phyloP scores from a whole-genome alignment of 352 stramenopile genomes.

The Globisporangium heterothallicum region DNA sequence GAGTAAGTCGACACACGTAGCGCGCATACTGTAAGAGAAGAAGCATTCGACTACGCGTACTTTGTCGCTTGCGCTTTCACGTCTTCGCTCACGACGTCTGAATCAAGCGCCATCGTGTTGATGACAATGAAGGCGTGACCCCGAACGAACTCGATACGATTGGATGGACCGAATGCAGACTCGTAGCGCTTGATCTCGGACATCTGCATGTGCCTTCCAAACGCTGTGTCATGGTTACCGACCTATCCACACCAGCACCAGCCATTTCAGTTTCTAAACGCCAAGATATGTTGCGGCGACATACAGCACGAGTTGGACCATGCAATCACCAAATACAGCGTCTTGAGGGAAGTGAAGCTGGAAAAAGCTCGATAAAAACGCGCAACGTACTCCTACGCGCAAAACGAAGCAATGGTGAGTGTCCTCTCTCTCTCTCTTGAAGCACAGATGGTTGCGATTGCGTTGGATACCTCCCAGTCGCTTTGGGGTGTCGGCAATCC shows the following conservation, averaged over 20 bases:
- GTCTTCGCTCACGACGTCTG: constrained; percentile 39
- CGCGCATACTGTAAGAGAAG: not conserved
- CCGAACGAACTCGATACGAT: constrained; percentile 39
- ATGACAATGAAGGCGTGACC: constrained; percentile 58
- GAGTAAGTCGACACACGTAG: not conserved
- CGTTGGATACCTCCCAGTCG: constrained; percentile 41
- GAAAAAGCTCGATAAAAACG: constrained; percentile 43
- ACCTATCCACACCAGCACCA: constrained; percentile 21
- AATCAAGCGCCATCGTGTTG: constrained; percentile 79
- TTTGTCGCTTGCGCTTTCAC: constrained; percentile 46
- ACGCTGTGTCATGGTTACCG: constrained; percentile 76
- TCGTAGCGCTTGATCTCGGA: constrained; percentile 48
- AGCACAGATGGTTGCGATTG: not conserved
- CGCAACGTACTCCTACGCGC: constrained; percentile 34
- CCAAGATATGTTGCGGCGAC: not conserved
- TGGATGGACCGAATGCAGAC: constrained; percentile 49
- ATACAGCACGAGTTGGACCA: too few relatives aligned
- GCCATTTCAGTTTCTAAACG: too few relatives aligned
- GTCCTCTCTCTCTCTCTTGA: not conserved
- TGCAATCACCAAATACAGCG: constrained; percentile 53
- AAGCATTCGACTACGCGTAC: constrained; percentile 16
- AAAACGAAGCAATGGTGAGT: not conserved
- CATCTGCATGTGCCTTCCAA: constrained; percentile 40
- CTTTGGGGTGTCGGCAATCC: constrained; percentile 35
- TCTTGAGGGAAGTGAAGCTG: constrained; percentile 33